phyloP scores from a whole-genome alignment of 176 grass and related monocot species.

The Pharus latifolius region DNA sequence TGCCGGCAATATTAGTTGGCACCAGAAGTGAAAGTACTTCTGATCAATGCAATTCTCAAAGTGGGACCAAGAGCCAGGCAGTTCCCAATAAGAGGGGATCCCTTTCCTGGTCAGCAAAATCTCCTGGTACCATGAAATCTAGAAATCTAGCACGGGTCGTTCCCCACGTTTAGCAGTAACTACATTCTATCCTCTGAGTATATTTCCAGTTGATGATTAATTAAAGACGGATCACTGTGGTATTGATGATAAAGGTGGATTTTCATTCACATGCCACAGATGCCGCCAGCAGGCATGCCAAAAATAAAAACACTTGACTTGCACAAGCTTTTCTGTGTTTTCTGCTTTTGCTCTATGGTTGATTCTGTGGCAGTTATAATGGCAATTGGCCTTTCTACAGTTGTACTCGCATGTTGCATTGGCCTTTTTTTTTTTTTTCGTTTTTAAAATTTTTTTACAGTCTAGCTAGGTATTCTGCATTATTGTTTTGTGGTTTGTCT shows the following conservation, averaged over 20 bases:
- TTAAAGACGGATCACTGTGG: not conserved
- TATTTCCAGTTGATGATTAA: not conserved
- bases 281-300: not conserved
- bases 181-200: not conserved
- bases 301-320: not conserved
- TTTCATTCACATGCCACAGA: not conserved
- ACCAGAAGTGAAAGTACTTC: conserved; percentile 21
- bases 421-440: too few species aligned
- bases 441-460: not conserved
- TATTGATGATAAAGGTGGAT: not conserved
- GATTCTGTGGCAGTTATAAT: too few species aligned
- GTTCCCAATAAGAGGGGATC: conserved; percentile 7
- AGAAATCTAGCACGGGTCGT: conserved; percentile 6
- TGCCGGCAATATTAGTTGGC: conserved; percentile 23
- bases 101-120: not conserved
- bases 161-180: conserved; percentile 44
- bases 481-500: too few species aligned
- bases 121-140: not conserved
- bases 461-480: not conserved
- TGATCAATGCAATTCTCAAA: not conserved
- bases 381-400: too few species aligned
- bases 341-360: not conserved
- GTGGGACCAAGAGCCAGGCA: conserved; percentile 13
- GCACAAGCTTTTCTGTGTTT: not conserved
- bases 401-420: too few species aligned